Percentiles rank a stretch among this genome's conserved stretches.
Conservation (phyloP, 352 stramenopile species). For the Globisporangium paroecandrum region DNA sequence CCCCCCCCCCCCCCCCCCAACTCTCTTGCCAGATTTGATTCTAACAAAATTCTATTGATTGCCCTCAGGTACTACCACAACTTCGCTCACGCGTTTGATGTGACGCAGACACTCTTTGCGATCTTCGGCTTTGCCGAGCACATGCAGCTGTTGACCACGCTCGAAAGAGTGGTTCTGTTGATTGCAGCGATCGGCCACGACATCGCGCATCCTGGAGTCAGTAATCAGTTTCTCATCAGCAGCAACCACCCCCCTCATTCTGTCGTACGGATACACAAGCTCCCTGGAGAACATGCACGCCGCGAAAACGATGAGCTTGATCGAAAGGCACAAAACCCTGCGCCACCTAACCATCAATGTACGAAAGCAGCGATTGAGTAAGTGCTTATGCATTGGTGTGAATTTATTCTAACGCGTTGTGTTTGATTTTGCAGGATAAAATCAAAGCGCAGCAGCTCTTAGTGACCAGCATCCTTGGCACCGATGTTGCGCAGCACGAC, state of each 20-base stretch:
- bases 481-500: slow-evolving; percentile 23
- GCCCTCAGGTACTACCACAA: slow-evolving; percentile 26
- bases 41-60: neutral
- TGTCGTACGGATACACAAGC: slow-evolving; percentile 19
- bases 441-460: slow-evolving; percentile 21
- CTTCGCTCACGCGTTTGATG: slow-evolving; percentile 28
- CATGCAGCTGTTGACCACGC: slow-evolving; percentile 9
- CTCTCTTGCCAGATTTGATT: neutral
- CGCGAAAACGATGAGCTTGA: slow-evolving; percentile 22
- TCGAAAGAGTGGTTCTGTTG: slow-evolving; percentile 24
- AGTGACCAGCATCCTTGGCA: slow-evolving; percentile 25
- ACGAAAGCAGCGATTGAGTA: neutral
- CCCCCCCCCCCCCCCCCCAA: neutral
- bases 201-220: slow-evolving; percentile 27
- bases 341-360: slow-evolving; percentile 15
- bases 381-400: neutral
- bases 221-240: slow-evolving; percentile 23
- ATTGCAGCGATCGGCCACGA: slow-evolving; percentile 29
- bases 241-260: slow-evolving; percentile 19
- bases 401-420: neutral
- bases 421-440: slow-evolving; percentile 11
- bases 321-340: slow-evolving; percentile 16
- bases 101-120: slow-evolving; percentile 29
- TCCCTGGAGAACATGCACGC: slow-evolving; percentile 31
- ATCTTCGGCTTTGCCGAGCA: slow-evolving; percentile 19